Evolutionary conservation across 1,284 basidiomycete genomes (phyloP), one percentile per base, ranked within the genome.

Genomic region (Ceratobasidium sp.): DNA sequence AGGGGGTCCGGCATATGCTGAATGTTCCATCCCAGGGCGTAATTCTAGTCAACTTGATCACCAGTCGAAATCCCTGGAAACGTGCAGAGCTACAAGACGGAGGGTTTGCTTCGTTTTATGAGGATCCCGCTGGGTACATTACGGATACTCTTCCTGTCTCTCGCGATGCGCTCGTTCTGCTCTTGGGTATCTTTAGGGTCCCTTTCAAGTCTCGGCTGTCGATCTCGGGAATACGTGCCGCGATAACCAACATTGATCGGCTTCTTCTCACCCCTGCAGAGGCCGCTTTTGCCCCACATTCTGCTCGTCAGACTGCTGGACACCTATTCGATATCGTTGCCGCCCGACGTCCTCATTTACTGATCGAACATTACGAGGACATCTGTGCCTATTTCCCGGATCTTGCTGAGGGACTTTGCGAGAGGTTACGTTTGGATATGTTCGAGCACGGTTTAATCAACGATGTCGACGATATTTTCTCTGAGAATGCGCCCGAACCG

Each of bases 41-140:
- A 75, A 89, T 92, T 72, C 88, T 99, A 54, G 88, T 98, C 77
- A 97, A 95, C 79, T 84, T 98, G 78, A 87, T 93, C 54, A 90
- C 89, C 69, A 90, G 91, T 19, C 86, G 90, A 49, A 92, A 91
- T 76, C 95, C 93, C 4, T 98, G 95, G 95, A 84, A 85, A 71
- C 82, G 84, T 73, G 93, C 95, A 33, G 36, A 53, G 29, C 9
- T 52, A 9, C 4, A 42, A 21, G 68, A 53, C 30, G 6, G 9
- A 19, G 47, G 19, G 14, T 68, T 60, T 42, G 53, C 29, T 13
- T 29, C 25, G 6, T 54, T 60, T 21, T 56, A 13, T 25, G n/a
- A 44, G 39, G 36, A 57, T 27, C 39, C 58, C n/a, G 19, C 39
- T 33, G 42, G 36, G 21, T 57, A 49, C 50, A 46, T 60, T 30